Base-by-base conservation (phyloP, 2,329 filamentous ascomycete species). In the Trichoderma koningiopsis region DNA sequence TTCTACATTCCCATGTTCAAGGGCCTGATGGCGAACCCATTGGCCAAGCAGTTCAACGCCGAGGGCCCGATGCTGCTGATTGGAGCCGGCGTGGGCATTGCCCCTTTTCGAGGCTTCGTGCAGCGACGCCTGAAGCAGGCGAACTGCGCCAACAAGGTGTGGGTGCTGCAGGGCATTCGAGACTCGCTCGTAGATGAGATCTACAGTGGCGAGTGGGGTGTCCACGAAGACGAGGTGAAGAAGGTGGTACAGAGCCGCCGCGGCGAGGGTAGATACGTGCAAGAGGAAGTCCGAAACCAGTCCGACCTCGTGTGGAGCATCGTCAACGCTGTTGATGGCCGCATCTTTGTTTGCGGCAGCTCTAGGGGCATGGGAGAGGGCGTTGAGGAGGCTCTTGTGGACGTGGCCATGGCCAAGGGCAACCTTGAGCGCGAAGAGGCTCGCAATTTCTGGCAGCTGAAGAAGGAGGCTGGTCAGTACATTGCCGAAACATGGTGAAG, bases 281-380 rank as follows among this genome's bases (percentile, higher is more conserved):
- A 99, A 78, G 96, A 99, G 76, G 96, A 98, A 80, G 95, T 99
- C 10, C 85, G 88, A 13, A 87, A 92, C 72, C 96, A 98, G 79
- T 93, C 94, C 1, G 96, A 98, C 77, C 87, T 98, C n/a, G 95
- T 98, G 19, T 99, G 96, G 96, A 97, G 93, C 79, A 94, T 98
- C 72, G 92, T 97, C 84, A 98, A 98, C 79, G 90, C 94, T 2
- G 85, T 98, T n/a, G 96, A 99, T 76, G 96, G 96, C 1, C 90
- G 96, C 64, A 90, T 98, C 64, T 99, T 99, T 78, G 96, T 99
- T 70, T 99, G 96, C 79, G 96, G 96, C 61, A 96, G 92, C 81
- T 94, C 90, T 76, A 94, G 93, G 83, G 96, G 96, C 68, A 99
- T 99, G 96, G 96, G 96, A 70, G 96, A 98, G 80, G 96, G 96